Base-by-base conservation (phyloP, 2,329 filamentous ascomycete species). In the Fusarium sp. region DNA sequence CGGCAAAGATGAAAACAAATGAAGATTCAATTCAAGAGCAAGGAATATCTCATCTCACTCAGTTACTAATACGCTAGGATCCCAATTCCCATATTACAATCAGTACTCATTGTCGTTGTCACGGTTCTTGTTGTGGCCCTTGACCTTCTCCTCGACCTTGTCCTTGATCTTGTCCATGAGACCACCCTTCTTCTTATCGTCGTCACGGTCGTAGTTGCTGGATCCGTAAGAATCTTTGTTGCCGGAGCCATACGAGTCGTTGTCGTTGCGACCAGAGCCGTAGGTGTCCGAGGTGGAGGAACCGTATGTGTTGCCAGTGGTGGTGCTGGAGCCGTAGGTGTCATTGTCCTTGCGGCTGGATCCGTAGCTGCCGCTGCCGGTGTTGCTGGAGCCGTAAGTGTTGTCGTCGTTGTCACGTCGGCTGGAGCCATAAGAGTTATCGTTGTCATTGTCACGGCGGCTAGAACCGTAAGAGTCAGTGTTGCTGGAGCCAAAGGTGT, bases 121-220 rank as follows among this genome's bases (percentile, higher is more conserved):
- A 24, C 71, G 68, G 57, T 75, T 79, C 64, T 83, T 83, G 54
- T 83, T 83, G 54, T 78, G 80, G 18, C 84, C 80, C 57, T 84
- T 78, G 66, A 90, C 71, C 52, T 85, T 72, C 15, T 79, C 77
- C 11, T 87, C 87, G 8, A 83, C 85, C 82, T 88, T 89, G 79
- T 90, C 86, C 77, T 90, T 80, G 25, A 90, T 60, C 79, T 87
- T 89, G 49, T 88, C 88, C 24, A 87, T 56, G 18, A 83, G 83
- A 53, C 85, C 87, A 74, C 86, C 84, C 16, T 73, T 73, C 47
- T 71, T 70, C 9, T 68, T 70, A 32, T 63, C 46, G 9, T 63
- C 38, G 24, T 63, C 34, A 12, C 47, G 47, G 8, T 38, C 18
- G 16, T 52, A 40, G 24, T 52, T 52, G 50, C 50, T 34, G 6